phyloP scores from a whole-genome alignment of 495 filamentous ascomycete genomes.

The Penicillium atrosanguineum region DNA sequence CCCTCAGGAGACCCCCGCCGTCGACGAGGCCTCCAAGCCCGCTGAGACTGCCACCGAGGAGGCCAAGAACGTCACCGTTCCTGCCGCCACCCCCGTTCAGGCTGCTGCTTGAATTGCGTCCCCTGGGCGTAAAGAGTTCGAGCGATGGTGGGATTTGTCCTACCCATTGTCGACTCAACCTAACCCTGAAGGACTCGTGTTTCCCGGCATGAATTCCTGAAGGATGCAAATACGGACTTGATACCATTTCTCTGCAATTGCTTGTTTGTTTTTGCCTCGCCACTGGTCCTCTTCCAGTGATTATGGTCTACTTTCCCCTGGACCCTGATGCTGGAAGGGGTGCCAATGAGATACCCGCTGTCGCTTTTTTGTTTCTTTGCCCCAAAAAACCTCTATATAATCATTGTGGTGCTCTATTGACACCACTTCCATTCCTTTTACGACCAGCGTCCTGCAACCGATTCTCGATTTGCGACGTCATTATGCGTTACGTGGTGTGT shows the following conservation, averaged over 20 bases:
- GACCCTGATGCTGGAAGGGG: slow-evolving; percentile 7
- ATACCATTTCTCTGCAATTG: slow-evolving; percentile 24
- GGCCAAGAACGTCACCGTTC: slow-evolving; percentile 32
- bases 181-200: slow-evolving; percentile 11
- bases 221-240: slow-evolving; percentile 24
- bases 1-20: slow-evolving; percentile 27
- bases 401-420: slow-evolving; percentile 12
- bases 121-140: slow-evolving; percentile 35
- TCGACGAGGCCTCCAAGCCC: slow-evolving; percentile 27
- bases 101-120: slow-evolving; percentile 46
- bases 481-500: slow-evolving; percentile 40
- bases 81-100: slow-evolving; percentile 45
- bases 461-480: slow-evolving; percentile 31
- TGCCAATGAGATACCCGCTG: slow-evolving; percentile 40
- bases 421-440: slow-evolving; percentile 36
- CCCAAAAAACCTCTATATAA: slow-evolving; percentile 21
- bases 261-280: slow-evolving; percentile 28
- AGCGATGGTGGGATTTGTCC: slow-evolving; percentile 44
- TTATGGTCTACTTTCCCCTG: neutral
- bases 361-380: slow-evolving; percentile 24
- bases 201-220: slow-evolving; percentile 2
- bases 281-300: slow-evolving; percentile 18
- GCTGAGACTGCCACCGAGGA: slow-evolving; percentile 30
- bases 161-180: slow-evolving; percentile 18
- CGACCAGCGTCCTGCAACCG: slow-evolving; percentile 39